Percentiles rank a stretch among this genome's conserved stretches.
phyloP scores from a whole-genome alignment of 371 early-diverging fungal genomes.

The Quaeritorhiza haematococci region DNA sequence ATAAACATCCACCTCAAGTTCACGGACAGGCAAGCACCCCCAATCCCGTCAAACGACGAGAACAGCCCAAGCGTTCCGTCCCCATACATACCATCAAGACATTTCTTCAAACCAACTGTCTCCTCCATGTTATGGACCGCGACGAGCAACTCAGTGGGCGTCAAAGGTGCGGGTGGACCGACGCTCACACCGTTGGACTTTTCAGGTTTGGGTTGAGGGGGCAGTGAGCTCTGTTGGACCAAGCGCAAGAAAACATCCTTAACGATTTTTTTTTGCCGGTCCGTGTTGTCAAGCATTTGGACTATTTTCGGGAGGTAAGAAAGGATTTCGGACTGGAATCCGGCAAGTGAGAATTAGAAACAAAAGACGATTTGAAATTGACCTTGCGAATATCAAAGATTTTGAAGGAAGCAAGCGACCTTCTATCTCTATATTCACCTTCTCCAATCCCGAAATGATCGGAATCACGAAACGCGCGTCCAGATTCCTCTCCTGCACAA shows the following conservation, averaged over 20 bases:
- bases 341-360: background rate
- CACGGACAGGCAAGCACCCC: background rate
- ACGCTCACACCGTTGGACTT: background rate
- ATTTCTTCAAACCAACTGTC: conserved; percentile 44
- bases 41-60: too few species aligned
- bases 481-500: conserved; percentile 47
- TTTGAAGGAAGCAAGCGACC: conserved; percentile 4
- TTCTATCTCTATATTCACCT: conserved; percentile 30
- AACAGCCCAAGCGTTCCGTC: too few species aligned
- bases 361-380: background rate
- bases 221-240: background rate
- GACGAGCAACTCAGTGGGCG: conserved; percentile 56
- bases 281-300: conserved; percentile 58
- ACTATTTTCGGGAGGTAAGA: conserved; percentile 57
- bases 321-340: conserved; percentile 47
- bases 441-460: conserved; percentile 58
- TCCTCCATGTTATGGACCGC: conserved; percentile 56
- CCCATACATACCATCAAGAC: conserved; percentile 44
- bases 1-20: background rate
- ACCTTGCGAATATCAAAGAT: background rate
- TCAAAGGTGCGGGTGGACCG: conserved; percentile 24
- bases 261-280: conserved; percentile 50
- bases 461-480: conserved; percentile 68
- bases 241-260: conserved; percentile 56
- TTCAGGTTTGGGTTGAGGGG: background rate